These are phyloP conservation scores for Talaromyces islandicus DNA, from an alignment of 2,329 filamentous ascomycete species.

Conservation along the genomic window DNA sequence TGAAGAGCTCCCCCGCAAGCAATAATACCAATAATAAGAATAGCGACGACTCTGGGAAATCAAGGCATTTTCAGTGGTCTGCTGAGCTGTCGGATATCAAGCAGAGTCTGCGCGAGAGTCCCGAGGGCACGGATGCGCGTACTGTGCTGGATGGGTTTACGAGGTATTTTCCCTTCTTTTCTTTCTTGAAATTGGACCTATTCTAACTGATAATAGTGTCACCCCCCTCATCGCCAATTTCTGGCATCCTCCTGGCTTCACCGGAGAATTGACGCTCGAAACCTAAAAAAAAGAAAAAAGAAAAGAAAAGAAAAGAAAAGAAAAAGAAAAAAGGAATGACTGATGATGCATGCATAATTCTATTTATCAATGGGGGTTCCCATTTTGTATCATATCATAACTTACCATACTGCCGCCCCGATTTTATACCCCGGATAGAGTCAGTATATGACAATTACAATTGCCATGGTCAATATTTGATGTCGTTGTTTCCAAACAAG, in stretches of 20 bases:
- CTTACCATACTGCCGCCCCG: neutral
- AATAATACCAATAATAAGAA: no score
- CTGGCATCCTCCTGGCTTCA: slow-evolving; percentile 63
- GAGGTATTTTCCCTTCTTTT: slow-evolving; percentile 48
- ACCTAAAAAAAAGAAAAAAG: slow-evolving; percentile 14
- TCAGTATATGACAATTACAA: neutral
- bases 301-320: slow-evolving; percentile 10
- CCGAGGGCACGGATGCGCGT: slow-evolving; percentile 83
- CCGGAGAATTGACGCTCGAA: slow-evolving; percentile 60
- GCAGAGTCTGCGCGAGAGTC: slow-evolving; percentile 67
- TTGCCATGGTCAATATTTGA: no score
- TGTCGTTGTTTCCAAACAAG: neutral
- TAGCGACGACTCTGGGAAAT: neutral
- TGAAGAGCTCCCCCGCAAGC: slow-evolving; percentile 36
- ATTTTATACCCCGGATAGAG: neutral
- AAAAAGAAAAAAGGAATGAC: neutral
- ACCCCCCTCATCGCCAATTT: slow-evolving; percentile 88
- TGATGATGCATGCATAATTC: neutral
- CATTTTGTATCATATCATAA: neutral
- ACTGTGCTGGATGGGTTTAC: slow-evolving; percentile 77
- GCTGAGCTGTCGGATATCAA: slow-evolving; percentile 79
- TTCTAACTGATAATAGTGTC: slow-evolving; percentile 49
- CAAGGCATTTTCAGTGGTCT: slow-evolving; percentile 86
- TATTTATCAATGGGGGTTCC: neutral
- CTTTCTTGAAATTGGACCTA: neutral